A percentile compares a stretch with the other conserved stretches of the same genome.
Evolutionary conservation across 2,329 filamentous ascomycete species (phyloP).

Genomic region (Fusarium subglutinans): DNA sequence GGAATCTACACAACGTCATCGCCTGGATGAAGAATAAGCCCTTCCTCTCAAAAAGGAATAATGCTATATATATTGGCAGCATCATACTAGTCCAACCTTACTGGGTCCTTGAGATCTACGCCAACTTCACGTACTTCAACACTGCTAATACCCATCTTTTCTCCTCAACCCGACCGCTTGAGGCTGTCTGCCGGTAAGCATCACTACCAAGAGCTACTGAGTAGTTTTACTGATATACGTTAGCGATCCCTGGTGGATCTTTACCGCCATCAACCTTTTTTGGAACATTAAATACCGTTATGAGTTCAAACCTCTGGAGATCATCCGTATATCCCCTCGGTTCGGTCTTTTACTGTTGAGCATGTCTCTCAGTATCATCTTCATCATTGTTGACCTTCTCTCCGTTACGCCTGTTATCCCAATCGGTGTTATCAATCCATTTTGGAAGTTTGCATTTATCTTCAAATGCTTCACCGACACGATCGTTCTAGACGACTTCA

Average conservation of each 20-base stretch:
- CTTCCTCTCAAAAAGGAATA: conserved; percentile 61
- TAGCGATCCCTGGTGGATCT: conserved; percentile 75
- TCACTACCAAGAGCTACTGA: background rate
- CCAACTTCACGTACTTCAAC: conserved; percentile 74
- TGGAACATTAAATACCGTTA: conserved; percentile 72
- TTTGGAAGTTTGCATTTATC: conserved; percentile 33
- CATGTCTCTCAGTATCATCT: conserved; percentile 69
- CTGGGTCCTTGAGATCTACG: conserved; percentile 72
- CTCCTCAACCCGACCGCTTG: conserved; percentile 63
- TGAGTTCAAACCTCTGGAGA: conserved; percentile 64
- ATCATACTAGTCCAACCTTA: conserved; percentile 69
- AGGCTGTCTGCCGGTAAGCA: conserved; percentile 65
- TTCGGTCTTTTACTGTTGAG: conserved; percentile 70
- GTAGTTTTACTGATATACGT: background rate
- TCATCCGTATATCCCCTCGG: conserved; percentile 68
- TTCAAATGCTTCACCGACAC: conserved; percentile 72
- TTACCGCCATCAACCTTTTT: conserved; percentile 67
- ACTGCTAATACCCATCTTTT: conserved; percentile 61
- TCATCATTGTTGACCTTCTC: conserved; percentile 69
- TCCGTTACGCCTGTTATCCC: conserved; percentile 64
- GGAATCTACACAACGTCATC: conserved; percentile 72
- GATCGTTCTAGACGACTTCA: conserved; percentile 75
- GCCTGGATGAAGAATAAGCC: conserved; percentile 74
- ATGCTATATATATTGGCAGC: conserved; percentile 65
- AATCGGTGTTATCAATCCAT: conserved; percentile 40